phyloP scores from a whole-genome alignment of 169 alveolate species.

The Cryptosporidium sp. region DNA sequence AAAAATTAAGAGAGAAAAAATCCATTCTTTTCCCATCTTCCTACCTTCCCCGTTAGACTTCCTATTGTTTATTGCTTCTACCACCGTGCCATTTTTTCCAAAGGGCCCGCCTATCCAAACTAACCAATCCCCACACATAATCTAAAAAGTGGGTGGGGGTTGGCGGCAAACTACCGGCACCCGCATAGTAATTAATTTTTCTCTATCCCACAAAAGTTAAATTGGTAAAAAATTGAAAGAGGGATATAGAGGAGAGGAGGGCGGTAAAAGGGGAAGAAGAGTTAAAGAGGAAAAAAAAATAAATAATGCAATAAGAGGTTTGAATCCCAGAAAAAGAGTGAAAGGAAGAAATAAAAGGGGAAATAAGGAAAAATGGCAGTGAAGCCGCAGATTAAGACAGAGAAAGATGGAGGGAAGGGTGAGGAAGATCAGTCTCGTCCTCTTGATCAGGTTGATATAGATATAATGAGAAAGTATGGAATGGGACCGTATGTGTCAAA shows the following conservation, averaged over 20 bases:
- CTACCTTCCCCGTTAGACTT: not conserved
- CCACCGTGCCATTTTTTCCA: not conserved
- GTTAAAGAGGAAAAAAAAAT: not conserved
- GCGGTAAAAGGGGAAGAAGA: not conserved
- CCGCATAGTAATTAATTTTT: not conserved
- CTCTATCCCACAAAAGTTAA: not conserved
- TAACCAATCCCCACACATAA: not conserved
- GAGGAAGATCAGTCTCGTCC: slow-evolving; percentile 69
- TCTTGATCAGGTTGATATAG: slow-evolving; percentile 88
- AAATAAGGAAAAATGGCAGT: slow-evolving; percentile 41
- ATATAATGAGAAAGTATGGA: slow-evolving; percentile 87
- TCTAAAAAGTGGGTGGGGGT: not conserved
- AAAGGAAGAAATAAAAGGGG: slow-evolving; percentile 11
- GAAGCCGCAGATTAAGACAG: not conserved
- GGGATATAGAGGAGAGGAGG: not conserved
- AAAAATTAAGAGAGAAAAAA: not conserved
- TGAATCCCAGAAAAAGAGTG: slow-evolving; percentile 2
- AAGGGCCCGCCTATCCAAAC: not conserved
- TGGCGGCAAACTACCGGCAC: slow-evolving; percentile 11
- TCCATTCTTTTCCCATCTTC: not conserved
- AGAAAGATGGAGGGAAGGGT: slow-evolving; percentile 10
- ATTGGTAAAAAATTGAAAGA: not conserved
- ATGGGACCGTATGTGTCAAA: slow-evolving; percentile 89
- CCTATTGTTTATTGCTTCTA: not conserved
- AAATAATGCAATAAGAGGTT: not conserved